Conservation (phyloP, 768 basidiomycete species). For the Tulasnella sp. region DNA sequence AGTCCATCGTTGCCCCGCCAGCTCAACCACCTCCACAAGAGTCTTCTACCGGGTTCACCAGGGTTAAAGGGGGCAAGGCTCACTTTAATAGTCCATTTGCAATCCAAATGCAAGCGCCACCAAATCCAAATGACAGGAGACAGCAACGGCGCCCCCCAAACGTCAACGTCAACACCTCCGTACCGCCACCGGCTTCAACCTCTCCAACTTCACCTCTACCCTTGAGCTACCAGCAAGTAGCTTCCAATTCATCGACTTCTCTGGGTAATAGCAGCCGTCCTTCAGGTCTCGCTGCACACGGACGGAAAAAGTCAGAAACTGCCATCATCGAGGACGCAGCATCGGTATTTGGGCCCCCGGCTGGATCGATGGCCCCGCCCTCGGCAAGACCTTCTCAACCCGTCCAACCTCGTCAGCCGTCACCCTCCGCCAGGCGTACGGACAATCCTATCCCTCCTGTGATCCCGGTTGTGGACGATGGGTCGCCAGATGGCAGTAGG, state of each 20-base stretch:
- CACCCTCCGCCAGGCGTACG: background rate
- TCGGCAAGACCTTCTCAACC: background rate
- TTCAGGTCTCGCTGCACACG: conserved; percentile 27
- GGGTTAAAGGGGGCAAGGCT: conserved; percentile 79
- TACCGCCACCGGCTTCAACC: background rate
- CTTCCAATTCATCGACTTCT: conserved; percentile 18
- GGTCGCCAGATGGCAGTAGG: background rate
- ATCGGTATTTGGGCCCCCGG: conserved; percentile 19
- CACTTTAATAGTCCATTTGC: conserved; percentile 81
- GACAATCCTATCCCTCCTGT: conserved; percentile 6
- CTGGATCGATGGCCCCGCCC: background rate
- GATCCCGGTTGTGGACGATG: background rate
- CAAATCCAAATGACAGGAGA: conserved; percentile 48
- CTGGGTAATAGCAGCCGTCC: background rate
- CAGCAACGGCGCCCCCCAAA: conserved; percentile 2
- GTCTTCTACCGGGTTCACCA: conserved; percentile 57
- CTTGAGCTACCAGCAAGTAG: conserved; percentile 43
- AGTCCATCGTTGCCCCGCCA: background rate
- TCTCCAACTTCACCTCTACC: conserved; percentile 28
- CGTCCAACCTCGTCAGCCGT: background rate
- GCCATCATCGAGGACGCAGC: conserved; percentile 64
- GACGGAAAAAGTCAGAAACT: conserved; percentile 69
- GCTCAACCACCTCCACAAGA: conserved; percentile 17
- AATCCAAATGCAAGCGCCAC: conserved; percentile 41
- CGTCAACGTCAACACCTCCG: background rate